Base-by-base conservation (phyloP, 768 basidiomycete species). In the Mycena venus region DNA sequence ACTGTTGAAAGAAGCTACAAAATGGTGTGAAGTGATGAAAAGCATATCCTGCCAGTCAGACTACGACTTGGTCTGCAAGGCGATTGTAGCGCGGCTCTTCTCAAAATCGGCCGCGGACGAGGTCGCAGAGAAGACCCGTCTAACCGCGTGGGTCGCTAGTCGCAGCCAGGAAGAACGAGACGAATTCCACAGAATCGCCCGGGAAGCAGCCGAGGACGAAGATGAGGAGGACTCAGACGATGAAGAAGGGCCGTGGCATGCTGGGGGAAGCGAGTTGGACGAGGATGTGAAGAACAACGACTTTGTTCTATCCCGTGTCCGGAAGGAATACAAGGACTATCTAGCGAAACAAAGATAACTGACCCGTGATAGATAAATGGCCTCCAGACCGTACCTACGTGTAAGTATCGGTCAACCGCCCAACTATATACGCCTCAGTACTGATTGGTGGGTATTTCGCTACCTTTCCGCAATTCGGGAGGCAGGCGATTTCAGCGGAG, bases 381-480 rank as follows among this genome's bases (percentile, higher is more conserved):
- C 63, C 29, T 25, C 38, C 6, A 53, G 34, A 23, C 29, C 29
- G 40, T n/a, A 21, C 40, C 65, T 78, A 91, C 27, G 83, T 81
- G 77, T 92, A 92, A 12, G 92, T 93, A 56, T 84, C 90, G 17
- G 90, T 84, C 76, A 95, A 83, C 53, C 94, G 88, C 29, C 93
- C 90, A 29, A 95, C 90, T 72, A 96, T 94, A 74, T 96, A 96
- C 61, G 91, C 88, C 69, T 92, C 94, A 3, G 95, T 90, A 63
- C 90, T 93, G 65, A 96, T 86, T 1, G 94, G 83, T n/a, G 88
- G 84, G 80, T 96, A 95, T 83, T 93, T 95, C 12, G 86, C 83
- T 64, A 84, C 83, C 34, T 82, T 79, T 34, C 90, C 91, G 34
- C 92, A 91, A 68, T 90, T 93, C 23, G 95, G 94, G 31, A 96